Evolutionary conservation across 1,284 basidiomycete genomes (phyloP).

Genomic region (Moesziomyces sp.): DNA sequence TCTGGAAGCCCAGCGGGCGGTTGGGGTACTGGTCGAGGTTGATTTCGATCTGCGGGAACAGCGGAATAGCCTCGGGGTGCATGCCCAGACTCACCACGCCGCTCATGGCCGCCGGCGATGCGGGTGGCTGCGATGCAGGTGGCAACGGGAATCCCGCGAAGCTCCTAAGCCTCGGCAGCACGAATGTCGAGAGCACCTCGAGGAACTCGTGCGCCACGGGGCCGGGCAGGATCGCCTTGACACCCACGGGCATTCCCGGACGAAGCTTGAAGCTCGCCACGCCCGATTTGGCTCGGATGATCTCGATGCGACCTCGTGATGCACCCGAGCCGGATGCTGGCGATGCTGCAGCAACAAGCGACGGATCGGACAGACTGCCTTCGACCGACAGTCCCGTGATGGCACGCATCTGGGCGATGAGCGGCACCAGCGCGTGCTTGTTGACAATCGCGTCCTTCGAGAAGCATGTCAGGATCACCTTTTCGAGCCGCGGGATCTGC

Average conservation of each 20-base stretch:
- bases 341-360: slow-evolving; percentile 9
- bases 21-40: slow-evolving; percentile 66
- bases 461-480: slow-evolving; percentile 73
- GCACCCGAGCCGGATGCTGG: not conserved
- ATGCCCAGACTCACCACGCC: slow-evolving; percentile 92
- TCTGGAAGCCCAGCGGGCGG: slow-evolving; percentile 62
- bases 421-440: slow-evolving; percentile 81
- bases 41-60: slow-evolving; percentile 77
- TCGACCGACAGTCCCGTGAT: slow-evolving; percentile 81
- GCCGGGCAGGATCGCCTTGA: slow-evolving; percentile 88
- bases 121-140: slow-evolving; percentile 68
- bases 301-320: slow-evolving; percentile 73
- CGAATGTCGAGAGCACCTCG: slow-evolving; percentile 88
- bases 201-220: slow-evolving; percentile 94
- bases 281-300: slow-evolving; percentile 81
- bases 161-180: slow-evolving; percentile 89
- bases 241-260: slow-evolving; percentile 83
- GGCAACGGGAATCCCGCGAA: slow-evolving; percentile 84
- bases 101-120: slow-evolving; percentile 76
- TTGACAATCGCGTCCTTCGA: slow-evolving; percentile 73
- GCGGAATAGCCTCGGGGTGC: slow-evolving; percentile 81
- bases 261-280: slow-evolving; percentile 87
- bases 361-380: slow-evolving; percentile 52
- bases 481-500: slow-evolving; percentile 77
- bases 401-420: slow-evolving; percentile 86